These are phyloP conservation scores for Margaritispora aquatica DNA, from an alignment of 495 filamentous ascomycete genomes.

Conservation along the genomic window DNA sequence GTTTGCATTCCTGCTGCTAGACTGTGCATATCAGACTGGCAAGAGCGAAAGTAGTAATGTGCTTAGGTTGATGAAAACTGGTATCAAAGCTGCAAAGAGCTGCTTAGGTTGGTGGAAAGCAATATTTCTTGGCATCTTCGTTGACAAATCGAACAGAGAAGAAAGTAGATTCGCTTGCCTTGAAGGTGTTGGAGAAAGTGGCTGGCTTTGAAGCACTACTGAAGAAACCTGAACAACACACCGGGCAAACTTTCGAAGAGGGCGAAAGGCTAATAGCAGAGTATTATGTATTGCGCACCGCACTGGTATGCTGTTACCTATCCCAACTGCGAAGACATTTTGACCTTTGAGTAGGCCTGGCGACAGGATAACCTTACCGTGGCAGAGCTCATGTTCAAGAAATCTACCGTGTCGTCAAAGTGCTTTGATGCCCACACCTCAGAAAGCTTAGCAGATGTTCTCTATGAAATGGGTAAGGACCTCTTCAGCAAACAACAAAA, in stretches of 20 bases:
- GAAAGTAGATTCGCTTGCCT: conserved; percentile 46
- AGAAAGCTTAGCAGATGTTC: conserved; percentile 63
- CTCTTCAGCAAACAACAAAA: conserved; percentile 46
- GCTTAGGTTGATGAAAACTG: conserved; percentile 56
- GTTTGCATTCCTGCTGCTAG: conserved; percentile 67
- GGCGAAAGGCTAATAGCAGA: conserved; percentile 44
- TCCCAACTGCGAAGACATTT: neutral
- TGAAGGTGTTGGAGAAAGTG: conserved; percentile 55
- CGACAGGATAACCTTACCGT: conserved; percentile 62
- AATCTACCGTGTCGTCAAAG: conserved; percentile 35
- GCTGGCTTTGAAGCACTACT: conserved; percentile 56
- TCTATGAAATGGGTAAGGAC: conserved; percentile 66
- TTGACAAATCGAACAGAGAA: conserved; percentile 20
- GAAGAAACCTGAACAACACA: conserved; percentile 32
- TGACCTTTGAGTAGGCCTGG: conserved; percentile 52
- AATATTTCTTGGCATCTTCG: neutral
- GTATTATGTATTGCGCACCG: conserved; percentile 65
- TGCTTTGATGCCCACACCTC: conserved; percentile 42
- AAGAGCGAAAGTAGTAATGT: conserved; percentile 32
- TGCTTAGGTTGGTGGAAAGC: conserved; percentile 51
- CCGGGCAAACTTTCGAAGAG: conserved; percentile 18
- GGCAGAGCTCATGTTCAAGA: conserved; percentile 70
- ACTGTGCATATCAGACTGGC: conserved; percentile 43
- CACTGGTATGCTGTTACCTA: conserved; percentile 48
- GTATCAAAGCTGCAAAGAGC: conserved; percentile 56